Evolutionary conservation across 371 early-diverging fungal genomes (phyloP), one percentile per base, ranked within the genome.

Genomic region (Haplosporangium sp.): DNA sequence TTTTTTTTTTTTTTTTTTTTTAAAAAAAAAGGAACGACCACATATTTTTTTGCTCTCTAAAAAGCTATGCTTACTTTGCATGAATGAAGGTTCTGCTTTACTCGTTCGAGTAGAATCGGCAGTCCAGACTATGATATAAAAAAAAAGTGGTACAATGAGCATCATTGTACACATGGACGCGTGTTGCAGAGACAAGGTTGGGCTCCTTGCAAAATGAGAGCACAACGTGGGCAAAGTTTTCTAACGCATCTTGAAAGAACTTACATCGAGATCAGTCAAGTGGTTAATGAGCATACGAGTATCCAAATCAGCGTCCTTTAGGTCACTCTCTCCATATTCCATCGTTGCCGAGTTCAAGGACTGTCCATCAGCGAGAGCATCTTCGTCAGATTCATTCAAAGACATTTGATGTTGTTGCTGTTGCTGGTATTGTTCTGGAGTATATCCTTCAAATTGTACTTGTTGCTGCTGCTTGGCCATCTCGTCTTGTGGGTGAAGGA

Each of bases 71-170:
- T 47, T 69, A 84, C 78, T 48, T 84, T 84, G 84, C 78, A 73
- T 10, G 84, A 84, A 38, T 74, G 74, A 17, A 76, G 42, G 40
- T 84, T 84, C 56, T 84, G 84, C 65, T 84, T 84, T 61, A 84
- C 72, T 20, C 84, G 68, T 19, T 84, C 84, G 45, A 84, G 64
- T 7, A 84, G 62, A 35, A 84, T 67, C 3, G 71, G 71, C 35
- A 84, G 47, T 10, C 84, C 84, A 19, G 71, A 72, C 84, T 83
- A 69, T 50, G 6, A 47, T 5, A 56, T 7, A 50, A 44, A 39
- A 61, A 44, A 48, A 37, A 35, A 27, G 38, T 34, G 20, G n/a
- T 38, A 19, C 40, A 48, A 45, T 20, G 44, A 56, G n/a, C 17
- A 44, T 20, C 2, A 56, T 27, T 38, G 65, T 37, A 55, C 55